Base-by-base conservation (phyloP, 2,329 filamentous ascomycete genomes). In the Pseudogymnoascus sp. region DNA sequence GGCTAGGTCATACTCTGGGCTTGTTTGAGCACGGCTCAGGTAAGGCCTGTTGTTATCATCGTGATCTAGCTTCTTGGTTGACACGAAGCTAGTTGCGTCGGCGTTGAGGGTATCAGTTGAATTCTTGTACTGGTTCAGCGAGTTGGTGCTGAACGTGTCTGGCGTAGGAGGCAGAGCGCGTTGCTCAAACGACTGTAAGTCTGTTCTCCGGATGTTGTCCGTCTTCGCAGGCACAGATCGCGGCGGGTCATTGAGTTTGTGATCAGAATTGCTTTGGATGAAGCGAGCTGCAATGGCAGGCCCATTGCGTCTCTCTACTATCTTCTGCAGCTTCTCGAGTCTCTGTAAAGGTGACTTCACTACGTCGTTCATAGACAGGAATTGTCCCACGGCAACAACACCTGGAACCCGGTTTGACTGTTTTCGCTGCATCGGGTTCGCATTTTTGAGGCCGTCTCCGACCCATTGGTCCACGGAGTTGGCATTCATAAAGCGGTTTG, bases 331-430 rank as follows among this genome's bases (percentile, higher is more conserved):
- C 62, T 74, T 78, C 65, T 82, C 81, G 6, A 82, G 69, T 36
- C 76, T 76, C 66, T 83, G 80, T 1, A 82, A 71, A 0, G 82
- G 82, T 1, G 80, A 82, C 7, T 76, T 77, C 3, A 82, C 66
- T 21, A 81, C 71, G 41, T 79, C 74, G 9, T 76, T 77, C 58
- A 82, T 75, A 0, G 79, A 78, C 40, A 76, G 74, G 41, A 77
- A 78, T 33, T 77, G 75, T 1, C 70, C 44, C 4, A 54, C 44
- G 2, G 44, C 44, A 3, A 54, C 26, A 54, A 54, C 44, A 17
- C 44, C 44, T 66, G 3, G 37, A 54, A 54, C 44, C 11, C 44
- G 44, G 11, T 26, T 26, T 17, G 44, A 54, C 6, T n/a, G 11
- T 8, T 47, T 54, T 29, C 39, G 24, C 15, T 68, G 70, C 33